Evolutionary conservation across 148 eudicot species (phyloP), one percentile per base, ranked within the genome.

Genomic region (Chenopodium formosanum): DNA sequence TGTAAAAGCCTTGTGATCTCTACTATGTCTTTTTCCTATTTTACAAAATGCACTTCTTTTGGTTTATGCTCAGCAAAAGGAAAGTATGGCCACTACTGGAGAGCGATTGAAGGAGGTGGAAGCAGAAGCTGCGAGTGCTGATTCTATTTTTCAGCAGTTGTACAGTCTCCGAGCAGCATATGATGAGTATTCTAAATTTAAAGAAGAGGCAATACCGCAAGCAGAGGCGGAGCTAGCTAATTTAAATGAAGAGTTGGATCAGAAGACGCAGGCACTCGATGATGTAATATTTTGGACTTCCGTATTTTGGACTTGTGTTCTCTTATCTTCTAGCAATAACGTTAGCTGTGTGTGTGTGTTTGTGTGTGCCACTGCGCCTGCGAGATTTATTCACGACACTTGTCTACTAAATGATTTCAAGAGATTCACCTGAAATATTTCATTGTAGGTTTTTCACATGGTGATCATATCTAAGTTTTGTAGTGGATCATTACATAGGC

Each of bases 201-300:
- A 86, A 79, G 90, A 88, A 75, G 99, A 90, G 64, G 81, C 89
- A 84, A 85, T 96, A 77, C 99, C 99, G 85, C 91, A 82, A 74
- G 89, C 91, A 5, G 92, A 96, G 88, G 89, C 86, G 79, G 88
- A 85, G 46, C 73, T 92, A 84, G 80, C 81, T 79, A 91, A 89
- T 76, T 89, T 96, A 25, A 92, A 89, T 71, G 93, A 86, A 82
- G 99, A 94, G 64, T 83, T 96, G 89, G 97, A 94, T 65, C 79
- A 85, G 85, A 94, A 94, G 84, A 82, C 90, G 63, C 94, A 87
- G 81, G 91, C 92, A 81, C 92, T 88, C 60, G 97, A 96, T 92
- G 99, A 96, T 96, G 99, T 96, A 94, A 93, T 78, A 78, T 32
- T 78, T 69, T 74, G 44, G 77, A 31, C 65, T 82, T 58, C 37